Percentiles rank a stretch among this genome's conserved stretches.
phyloP scores from a whole-genome alignment of 106 monocot genomes.

The Alisma plantagoaquatica region DNA sequence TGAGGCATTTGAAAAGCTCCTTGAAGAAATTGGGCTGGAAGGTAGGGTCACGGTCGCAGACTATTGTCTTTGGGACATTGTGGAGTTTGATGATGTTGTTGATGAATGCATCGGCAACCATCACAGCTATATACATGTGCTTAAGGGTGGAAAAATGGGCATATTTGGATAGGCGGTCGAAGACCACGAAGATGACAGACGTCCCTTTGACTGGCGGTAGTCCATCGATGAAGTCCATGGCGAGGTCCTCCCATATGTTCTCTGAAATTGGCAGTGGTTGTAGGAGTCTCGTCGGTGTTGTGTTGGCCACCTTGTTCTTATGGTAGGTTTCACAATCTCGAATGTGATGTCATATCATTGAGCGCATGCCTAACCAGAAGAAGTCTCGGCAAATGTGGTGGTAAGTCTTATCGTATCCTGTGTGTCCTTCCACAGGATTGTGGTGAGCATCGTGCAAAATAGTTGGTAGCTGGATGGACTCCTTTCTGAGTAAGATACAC shows the following conservation, averaged over 20 bases:
- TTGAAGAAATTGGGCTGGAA: no score
- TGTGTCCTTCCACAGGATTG: not conserved
- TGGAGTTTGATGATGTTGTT: no score
- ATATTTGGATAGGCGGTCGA: no score
- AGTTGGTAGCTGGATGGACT: no score
- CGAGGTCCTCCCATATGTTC: not conserved
- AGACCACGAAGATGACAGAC: not conserved
- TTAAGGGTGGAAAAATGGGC: no score
- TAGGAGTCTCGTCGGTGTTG: not conserved
- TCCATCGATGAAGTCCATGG: slow-evolving; percentile 1
- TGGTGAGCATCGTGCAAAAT: not conserved
- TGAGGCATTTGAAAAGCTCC: no score
- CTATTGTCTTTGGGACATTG: no score
- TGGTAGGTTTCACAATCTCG: not conserved
- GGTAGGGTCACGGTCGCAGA: no score
- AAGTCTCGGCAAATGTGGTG: not conserved
- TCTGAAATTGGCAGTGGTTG: slow-evolving; percentile 5
- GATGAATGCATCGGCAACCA: no score
- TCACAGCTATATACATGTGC: no score
- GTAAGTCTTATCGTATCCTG: not conserved
- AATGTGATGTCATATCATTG: not conserved
- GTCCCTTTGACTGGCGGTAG: not conserved
- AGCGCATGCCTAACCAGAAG: not conserved
- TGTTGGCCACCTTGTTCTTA: not conserved
- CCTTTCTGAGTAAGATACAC: not conserved